Conservation (phyloP, 1,139 yeast species). For the Protomyces pachydermus region DNA sequence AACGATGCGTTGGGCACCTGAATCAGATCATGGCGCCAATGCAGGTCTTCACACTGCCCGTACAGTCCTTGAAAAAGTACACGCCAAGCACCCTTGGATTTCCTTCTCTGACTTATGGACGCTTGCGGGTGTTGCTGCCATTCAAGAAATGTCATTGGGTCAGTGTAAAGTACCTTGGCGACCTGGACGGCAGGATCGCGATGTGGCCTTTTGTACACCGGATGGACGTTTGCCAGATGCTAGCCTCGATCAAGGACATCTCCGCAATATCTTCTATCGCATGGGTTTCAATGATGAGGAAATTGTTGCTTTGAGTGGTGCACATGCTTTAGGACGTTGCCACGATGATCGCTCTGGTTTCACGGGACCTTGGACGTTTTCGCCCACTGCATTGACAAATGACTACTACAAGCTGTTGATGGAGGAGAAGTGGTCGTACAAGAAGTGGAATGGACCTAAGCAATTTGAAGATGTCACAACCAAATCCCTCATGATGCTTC, state of each 20-base stretch:
- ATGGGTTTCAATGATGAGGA: constrained; percentile 63
- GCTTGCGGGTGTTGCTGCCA: constrained; percentile 56
- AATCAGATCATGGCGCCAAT: constrained; percentile 56
- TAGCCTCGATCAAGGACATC: constrained; percentile 50
- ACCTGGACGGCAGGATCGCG: constrained; percentile 60
- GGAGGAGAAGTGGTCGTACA: constrained; percentile 69
- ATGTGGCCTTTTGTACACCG: constrained; percentile 48
- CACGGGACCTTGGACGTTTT: constrained; percentile 95
- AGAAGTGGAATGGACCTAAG: constrained; percentile 42
- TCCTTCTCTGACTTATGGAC: constrained; percentile 66
- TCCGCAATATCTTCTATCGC: constrained; percentile 52
- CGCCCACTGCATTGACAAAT: constrained; percentile 64
- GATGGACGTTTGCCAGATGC: constrained; percentile 58
- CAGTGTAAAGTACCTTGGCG: constrained; percentile 58
- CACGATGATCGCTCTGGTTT: constrained; percentile 56
- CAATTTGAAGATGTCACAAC: constrained; percentile 73
- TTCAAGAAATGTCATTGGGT: constrained; percentile 51
- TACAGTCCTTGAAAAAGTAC: constrained; percentile 53
- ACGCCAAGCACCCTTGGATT: constrained; percentile 54
- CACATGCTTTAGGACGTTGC: constrained; percentile 62
- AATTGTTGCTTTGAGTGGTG: constrained; percentile 59
- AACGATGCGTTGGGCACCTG: constrained; percentile 52
- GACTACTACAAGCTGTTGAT: constrained; percentile 60
- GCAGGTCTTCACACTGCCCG: constrained; percentile 58
- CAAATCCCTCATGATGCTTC: constrained; percentile 57